Base-by-base conservation (phyloP, 2,329 filamentous ascomycete species). In the Neopestalotiopsis sp. region DNA sequence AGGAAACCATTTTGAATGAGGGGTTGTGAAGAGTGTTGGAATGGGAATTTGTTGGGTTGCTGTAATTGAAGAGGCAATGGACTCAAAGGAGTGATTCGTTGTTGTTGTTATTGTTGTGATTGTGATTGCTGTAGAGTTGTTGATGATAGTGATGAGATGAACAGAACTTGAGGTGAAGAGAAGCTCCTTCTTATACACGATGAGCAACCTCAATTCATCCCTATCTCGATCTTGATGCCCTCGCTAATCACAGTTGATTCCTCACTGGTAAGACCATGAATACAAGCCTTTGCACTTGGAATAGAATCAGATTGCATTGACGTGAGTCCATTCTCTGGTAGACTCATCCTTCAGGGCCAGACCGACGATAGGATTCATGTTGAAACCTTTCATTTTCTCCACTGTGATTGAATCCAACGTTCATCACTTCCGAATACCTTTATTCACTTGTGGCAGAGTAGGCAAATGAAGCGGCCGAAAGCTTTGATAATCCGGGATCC, bases 1-100 rank as follows among this genome's bases (percentile, higher is more conserved):
- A 32, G 30, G 65, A 69, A 57, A 34, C n/a, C 70, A 72, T 72
- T 65, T 69, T 68, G 61, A 30, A 52, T 17, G n/a, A 24, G 34
- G 5, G 34, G 6, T 3, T 7, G 10, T 38, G 34, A n/a, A 9
- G 45, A 10, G 45, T 52, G 45, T 52, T 24, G 7, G 45, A n/a
- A 9, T 52, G 17, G 3, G 24, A 28, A 28, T 28, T 28, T 28
- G 24, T 28, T 28, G 3, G 24, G 3, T 28, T 28, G 24, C 24
- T 28, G 24, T 28, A 28, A 28, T 3, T 28, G 24, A 28, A 28
- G 24, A 28, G 24, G 24, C 24, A 28, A 28, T 28, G 24, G 24
- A 28, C 24, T 10, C 45, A 52, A 4, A 52, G 45, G 6, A 52
- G 45, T 52, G 42, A 49, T 52, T 24, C 3, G n/a, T 17, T 24